Evolutionary conservation across 768 basidiomycete species (phyloP).

Genomic region (Mycena amicta): DNA sequence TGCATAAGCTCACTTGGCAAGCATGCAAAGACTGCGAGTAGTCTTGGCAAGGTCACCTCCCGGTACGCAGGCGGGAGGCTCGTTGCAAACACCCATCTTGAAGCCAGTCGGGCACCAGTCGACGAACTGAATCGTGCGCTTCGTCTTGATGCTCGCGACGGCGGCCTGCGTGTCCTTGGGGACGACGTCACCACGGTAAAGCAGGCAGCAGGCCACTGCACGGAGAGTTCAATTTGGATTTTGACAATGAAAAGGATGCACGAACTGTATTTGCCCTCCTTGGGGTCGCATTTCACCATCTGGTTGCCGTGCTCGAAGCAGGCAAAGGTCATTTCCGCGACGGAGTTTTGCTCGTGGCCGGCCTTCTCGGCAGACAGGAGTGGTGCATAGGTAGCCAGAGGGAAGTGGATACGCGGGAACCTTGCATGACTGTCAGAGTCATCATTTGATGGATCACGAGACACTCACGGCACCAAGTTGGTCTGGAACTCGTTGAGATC

Average conservation of each 20-base stretch:
- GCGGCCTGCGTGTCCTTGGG: slow-evolving; percentile 95
- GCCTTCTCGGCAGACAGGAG: slow-evolving; percentile 96
- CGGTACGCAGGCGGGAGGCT: slow-evolving; percentile 89
- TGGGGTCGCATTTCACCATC: slow-evolving; percentile 95
- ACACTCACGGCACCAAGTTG: slow-evolving; percentile 90
- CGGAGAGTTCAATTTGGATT: slow-evolving; percentile 19
- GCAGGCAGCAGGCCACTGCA: slow-evolving; percentile 84
- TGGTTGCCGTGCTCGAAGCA: slow-evolving; percentile 98
- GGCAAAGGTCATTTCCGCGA: slow-evolving; percentile 96
- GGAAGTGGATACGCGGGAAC: slow-evolving; percentile 99
- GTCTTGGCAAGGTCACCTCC: slow-evolving; percentile 95
- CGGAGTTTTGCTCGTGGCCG: slow-evolving; percentile 94
- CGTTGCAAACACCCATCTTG: slow-evolving; percentile 98
- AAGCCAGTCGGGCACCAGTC: slow-evolving; percentile 99
- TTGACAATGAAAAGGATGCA: slow-evolving; percentile 17
- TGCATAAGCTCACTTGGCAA: slow-evolving; percentile 70
- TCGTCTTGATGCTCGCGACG: slow-evolving; percentile 93
- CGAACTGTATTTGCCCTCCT: slow-evolving; percentile 97
- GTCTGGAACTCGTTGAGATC: slow-evolving; percentile 99
- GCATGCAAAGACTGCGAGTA: slow-evolving; percentile 94
- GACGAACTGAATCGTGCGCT: slow-evolving; percentile 96
- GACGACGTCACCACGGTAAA: slow-evolving; percentile 96
- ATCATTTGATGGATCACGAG: slow-evolving; percentile 10
- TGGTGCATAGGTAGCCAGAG: slow-evolving; percentile 93
- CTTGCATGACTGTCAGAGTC: slow-evolving; percentile 38